Conservation (phyloP, 1,284 basidiomycete genomes). For the Anthracocystis setariae region DNA sequence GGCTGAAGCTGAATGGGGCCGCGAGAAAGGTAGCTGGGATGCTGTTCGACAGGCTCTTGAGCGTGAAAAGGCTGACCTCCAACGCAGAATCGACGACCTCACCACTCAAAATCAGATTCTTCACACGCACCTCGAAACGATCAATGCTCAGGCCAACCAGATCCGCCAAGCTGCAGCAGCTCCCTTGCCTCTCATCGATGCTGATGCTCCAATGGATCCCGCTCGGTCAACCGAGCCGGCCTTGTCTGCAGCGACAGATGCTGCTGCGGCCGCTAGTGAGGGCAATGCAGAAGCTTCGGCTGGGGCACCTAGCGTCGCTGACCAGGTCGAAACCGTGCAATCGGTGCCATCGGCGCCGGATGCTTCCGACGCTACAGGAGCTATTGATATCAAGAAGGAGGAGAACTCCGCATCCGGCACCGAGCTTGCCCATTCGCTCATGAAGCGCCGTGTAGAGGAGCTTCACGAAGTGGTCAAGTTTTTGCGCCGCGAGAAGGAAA, state of each 20-base stretch:
- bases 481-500: conserved; percentile 87
- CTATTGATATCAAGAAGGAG: conserved; percentile 24
- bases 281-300: neutral
- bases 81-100: conserved; percentile 78
- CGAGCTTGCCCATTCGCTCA: conserved; percentile 35
- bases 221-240: conserved; percentile 65
- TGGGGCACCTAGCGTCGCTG: neutral
- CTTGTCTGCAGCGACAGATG: conserved; percentile 12
- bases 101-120: conserved; percentile 80
- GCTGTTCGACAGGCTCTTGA: conserved; percentile 80
- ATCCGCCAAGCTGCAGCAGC: conserved; percentile 73
- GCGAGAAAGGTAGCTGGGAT: conserved; percentile 83
- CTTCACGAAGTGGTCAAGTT: conserved; percentile 83
- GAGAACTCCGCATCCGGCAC: conserved; percentile 16
- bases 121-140: conserved; percentile 85
- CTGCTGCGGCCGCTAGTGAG: conserved; percentile 2
- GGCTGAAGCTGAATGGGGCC: conserved; percentile 75
- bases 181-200: conserved; percentile 57
- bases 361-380: neutral
- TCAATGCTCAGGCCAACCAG: conserved; percentile 80
- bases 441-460: conserved; percentile 51
- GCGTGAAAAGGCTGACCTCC: conserved; percentile 79
- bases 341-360: neutral
- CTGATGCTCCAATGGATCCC: conserved; percentile 57
- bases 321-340: conserved; percentile 1